phyloP scores from a whole-genome alignment of 805 yeast species.

The Sugiyamaella valdiviana region DNA sequence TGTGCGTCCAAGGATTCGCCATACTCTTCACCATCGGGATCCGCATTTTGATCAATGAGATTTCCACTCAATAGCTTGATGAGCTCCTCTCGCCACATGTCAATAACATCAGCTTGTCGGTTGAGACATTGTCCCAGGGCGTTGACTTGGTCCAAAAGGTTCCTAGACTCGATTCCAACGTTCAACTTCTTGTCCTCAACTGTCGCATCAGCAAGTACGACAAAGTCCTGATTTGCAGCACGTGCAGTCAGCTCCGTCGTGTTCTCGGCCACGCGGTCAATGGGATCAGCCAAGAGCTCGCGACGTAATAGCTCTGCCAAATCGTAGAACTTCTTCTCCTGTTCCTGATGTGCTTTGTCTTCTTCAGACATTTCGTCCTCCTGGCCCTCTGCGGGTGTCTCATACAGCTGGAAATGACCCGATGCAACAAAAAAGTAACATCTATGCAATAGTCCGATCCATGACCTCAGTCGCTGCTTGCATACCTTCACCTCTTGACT shows the following conservation, averaged over 20 bases:
- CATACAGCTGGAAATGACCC: constrained; percentile 53
- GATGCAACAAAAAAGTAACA: constrained; percentile 73
- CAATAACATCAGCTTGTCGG: constrained; percentile 45
- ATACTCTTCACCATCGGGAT: constrained; percentile 72
- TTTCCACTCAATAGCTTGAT: constrained; percentile 42
- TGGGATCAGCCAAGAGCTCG: constrained; percentile 41
- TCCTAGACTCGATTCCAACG: constrained; percentile 20
- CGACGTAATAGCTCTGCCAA: constrained; percentile 58
- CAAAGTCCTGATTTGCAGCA: constrained; percentile 18
- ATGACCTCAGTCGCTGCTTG: constrained; percentile 32
- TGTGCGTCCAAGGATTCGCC: constrained; percentile 67
- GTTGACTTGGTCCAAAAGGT: constrained; percentile 10
- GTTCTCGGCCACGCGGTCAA: constrained; percentile 24
- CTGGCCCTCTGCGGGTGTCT: constrained; percentile 18
- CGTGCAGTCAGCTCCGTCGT: constrained; percentile 9
- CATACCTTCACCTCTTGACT: constrained; percentile 4
- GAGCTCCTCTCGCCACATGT: constrained; percentile 46
- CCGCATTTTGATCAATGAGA: constrained; percentile 43
- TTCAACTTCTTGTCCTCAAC: constrained; percentile 13
- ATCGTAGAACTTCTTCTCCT: constrained; percentile 50
- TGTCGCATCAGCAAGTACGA: constrained; percentile 21
- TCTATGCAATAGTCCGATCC: constrained; percentile 65
- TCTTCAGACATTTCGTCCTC: constrained; percentile 21
- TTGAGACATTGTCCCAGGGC: constrained; percentile 36
- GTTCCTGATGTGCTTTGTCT: constrained; percentile 29